Evolutionary conservation across 129 eudicot species (phyloP).

Genomic region (Arctium minus): DNA sequence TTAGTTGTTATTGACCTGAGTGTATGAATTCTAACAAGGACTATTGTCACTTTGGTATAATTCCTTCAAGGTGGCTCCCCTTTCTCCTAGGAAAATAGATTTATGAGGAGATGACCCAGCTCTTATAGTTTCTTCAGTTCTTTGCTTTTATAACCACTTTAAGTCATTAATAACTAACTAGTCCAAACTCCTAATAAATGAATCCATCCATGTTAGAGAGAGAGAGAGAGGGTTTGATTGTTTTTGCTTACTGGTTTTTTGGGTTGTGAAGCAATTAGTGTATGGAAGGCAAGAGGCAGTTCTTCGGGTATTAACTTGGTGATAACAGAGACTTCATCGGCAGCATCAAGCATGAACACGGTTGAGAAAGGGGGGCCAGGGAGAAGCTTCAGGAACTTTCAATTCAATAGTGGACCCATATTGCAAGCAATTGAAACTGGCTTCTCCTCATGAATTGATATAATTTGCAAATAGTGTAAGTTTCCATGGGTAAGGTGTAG

Average conservation of each 20-base stretch:
- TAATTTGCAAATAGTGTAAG: not conserved
- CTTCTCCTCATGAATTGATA: slow-evolving; percentile 29
- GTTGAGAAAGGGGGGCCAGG: slow-evolving; percentile 47
- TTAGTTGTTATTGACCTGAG: no score
- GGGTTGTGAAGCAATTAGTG: slow-evolving; percentile 49
- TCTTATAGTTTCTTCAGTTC: no score
- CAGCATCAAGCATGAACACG: not conserved
- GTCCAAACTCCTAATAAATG: no score
- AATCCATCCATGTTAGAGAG: no score
- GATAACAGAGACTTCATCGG: slow-evolving; percentile 46
- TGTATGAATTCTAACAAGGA: no score
- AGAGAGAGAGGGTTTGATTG: no score
- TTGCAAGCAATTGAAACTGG: slow-evolving; percentile 63
- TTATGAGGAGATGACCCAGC: no score
- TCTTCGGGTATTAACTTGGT: slow-evolving; percentile 62
- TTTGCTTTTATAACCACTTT: no score
- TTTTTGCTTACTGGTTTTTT: not conserved
- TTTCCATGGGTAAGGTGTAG: not conserved
- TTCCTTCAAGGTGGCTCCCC: no score
- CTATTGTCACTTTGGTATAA: no score
- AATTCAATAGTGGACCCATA: slow-evolving; percentile 53
- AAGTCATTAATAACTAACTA: no score
- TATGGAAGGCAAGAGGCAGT: slow-evolving; percentile 82
- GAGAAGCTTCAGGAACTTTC: slow-evolving; percentile 70
- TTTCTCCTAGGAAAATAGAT: no score